Evolutionary conservation across 2,329 filamentous ascomycete genomes (phyloP), one percentile per base, ranked within the genome.

Genomic region (Sporothrix variecibatus): DNA sequence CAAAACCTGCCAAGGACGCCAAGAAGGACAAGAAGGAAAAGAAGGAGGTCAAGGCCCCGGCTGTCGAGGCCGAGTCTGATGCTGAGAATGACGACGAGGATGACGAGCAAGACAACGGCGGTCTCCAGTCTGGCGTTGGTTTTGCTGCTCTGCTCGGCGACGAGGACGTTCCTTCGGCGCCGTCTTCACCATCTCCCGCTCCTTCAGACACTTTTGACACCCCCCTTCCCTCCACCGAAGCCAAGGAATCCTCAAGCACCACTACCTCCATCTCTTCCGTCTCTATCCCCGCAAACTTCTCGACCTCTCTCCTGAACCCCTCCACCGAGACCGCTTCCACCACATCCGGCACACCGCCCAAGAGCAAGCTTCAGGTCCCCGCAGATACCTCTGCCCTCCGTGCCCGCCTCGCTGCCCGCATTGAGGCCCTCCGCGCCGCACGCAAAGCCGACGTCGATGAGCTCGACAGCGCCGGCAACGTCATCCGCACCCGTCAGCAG

Each of bases 401-500:
- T 79, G 90, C 92, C 74, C 92, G 95, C 56, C 87, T 98, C 67
- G 91, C 93, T 74, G 93, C 93, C 78, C 92, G 91, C 76, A 94
- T 99, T 73, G 93, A 96, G 78, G 92, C 92, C 56, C 89, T 98
- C 64, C 93, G 95, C 75, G 93, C 93, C 9, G 91, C 91, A 28
- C 91, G 96, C 75, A 97, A 97, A 82, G 95, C 95, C 11, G 94
- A 97, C 78, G 72, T 72, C 23, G 74, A 73, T 26, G 71, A 74
- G 64, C 31, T 71, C 7, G 75, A 75, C 72, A 94, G 93, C 6
- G 91, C 97, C 78, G 94, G 94, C 75, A 92, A 92, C 79, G 91
- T 93, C 20, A 93, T 95, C 74, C 91, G 93, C 76, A 97, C 94
- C 75, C 90, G 96, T 75, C 93, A 97, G 83, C 95, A 98, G 81